Evolutionary conservation across 495 filamentous ascomycete genomes (phyloP), one percentile per base, ranked within the genome.

Genomic region (Rostrohypoxylon terebratum): DNA sequence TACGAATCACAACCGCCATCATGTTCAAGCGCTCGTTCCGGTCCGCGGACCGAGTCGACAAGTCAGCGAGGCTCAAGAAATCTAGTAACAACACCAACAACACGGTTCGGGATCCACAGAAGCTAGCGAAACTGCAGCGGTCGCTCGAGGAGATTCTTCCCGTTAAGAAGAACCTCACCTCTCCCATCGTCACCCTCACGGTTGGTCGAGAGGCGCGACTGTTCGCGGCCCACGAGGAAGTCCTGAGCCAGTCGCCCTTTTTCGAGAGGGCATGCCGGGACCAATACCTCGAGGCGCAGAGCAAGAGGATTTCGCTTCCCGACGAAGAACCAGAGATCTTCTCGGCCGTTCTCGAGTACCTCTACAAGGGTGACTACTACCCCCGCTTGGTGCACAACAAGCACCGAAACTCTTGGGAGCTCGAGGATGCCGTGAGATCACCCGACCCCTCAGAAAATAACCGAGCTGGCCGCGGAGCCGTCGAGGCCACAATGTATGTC

Each of bases 311-410:
- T 81, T 83, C 89, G 55, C 89, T 98, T 50, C 91, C 93, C 9
- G 88, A 94, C 75, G 94, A 97, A 81, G 88, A 94, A 76, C 91
- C 94, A 21, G 93, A 96, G 80, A 87, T 96, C 79, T 92, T 98
- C 83, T 95, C 93, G 72, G 93, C 90, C 28, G 86, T 98, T 36
- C 91, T 98, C 73, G 94, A 97, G 79, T 97, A 93, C 78, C 90
- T 97, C 66, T 97, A 97, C 88, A 94, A 94, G 82, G 87, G 94
- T 84, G 94, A 97, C 81, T 98, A 98, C 82, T 95, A 91, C 73
- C 94, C 92, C 2, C 87, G 90, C 59, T 82, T 95, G 57, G 72
- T 90, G 25, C 90, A 92, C 79, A 91, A 91, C 81, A 87, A 90
- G 80, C 85, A 86, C 45, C 84, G 83, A 42, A 87, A 89, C 76